A percentile compares a stretch with the other conserved stretches of the same genome.
These are phyloP conservation scores for Pestalotiopsis sp. DNA, from an alignment of 2,329 filamentous ascomycete genomes.

Conservation along the genomic window DNA sequence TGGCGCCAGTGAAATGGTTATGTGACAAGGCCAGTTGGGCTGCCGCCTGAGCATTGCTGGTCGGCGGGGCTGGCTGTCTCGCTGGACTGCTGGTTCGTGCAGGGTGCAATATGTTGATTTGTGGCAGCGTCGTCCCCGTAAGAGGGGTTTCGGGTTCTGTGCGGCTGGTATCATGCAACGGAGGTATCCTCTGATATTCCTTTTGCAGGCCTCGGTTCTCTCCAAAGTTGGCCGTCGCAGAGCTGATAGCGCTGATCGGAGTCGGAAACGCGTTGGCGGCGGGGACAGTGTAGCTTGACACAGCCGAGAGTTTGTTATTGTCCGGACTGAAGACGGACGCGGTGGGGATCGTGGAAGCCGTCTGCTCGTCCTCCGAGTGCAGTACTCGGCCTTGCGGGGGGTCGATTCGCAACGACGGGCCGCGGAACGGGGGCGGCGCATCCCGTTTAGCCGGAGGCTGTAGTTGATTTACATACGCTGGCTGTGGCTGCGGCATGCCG, in stretches of 20 bases:
- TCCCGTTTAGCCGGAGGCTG: slow-evolving; percentile 52
- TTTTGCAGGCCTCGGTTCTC: slow-evolving; percentile 45
- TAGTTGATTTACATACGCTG: slow-evolving; percentile 31
- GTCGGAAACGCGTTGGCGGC: slow-evolving; percentile 62
- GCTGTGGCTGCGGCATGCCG: slow-evolving; percentile 55
- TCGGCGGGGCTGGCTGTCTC: slow-evolving; percentile 26
- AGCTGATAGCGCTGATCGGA: slow-evolving; percentile 59
- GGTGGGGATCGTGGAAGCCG: slow-evolving; percentile 62
- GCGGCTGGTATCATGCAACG: slow-evolving; percentile 61
- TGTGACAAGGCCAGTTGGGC: slow-evolving; percentile 63
- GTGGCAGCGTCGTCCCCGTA: slow-evolving; percentile 54
- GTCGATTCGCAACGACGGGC: slow-evolving; percentile 64
- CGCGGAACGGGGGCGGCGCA: slow-evolving; percentile 61
- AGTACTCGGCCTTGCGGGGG: slow-evolving; percentile 61
- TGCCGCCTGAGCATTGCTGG: slow-evolving; percentile 54
- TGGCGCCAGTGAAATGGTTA: slow-evolving; percentile 46
- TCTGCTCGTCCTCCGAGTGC: slow-evolving; percentile 61
- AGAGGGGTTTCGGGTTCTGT: slow-evolving; percentile 59
- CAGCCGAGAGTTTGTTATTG: slow-evolving; percentile 62
- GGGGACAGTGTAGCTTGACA: slow-evolving; percentile 49
- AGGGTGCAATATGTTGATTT: slow-evolving; percentile 59
- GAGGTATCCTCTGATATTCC: slow-evolving; percentile 62
- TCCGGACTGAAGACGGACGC: slow-evolving; percentile 62
- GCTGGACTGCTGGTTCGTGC: slow-evolving; percentile 52
- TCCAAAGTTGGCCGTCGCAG: slow-evolving; percentile 35